Base-by-base conservation (phyloP, 1,284 basidiomycete genomes). In the Pseudozyma pruni region DNA sequence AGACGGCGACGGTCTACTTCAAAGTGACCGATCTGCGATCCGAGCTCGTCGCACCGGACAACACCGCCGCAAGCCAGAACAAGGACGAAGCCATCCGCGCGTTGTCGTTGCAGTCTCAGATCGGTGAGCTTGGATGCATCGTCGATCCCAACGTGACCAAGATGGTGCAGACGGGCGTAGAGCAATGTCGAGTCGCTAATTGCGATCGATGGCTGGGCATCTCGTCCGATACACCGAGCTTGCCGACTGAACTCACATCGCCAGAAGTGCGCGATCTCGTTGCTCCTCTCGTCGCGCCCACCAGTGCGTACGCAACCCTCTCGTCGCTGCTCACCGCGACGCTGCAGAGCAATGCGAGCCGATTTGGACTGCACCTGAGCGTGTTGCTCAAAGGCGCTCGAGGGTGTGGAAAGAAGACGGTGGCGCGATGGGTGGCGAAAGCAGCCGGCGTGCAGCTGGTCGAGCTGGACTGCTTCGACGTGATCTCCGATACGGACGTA, bases 401-500 rank as follows among this genome's bases (percentile, higher is more conserved):
- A 41, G 92, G 92, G 2, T 84, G 85, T 2, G 92, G 93, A 1
- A 94, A 94, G 83, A 87, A 87, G 56, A 90, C 89, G 0, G 55
- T 86, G 9, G 83, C 85, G 0, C 82, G 83, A 11, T 86, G 85
- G 83, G 88, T 91, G 2, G 89, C 91, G 3, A 85, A 87, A 42
- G 78, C 83, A 5, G 83, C 91, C 2, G 92, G 91, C 8, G 86
- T 94, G 56, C 92, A 94, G 82, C 61, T 94, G 0, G 85, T 93
- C 11, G 91, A 94, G 92, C 85, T 95, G 39, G 90, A 95, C 70
- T 94, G 92, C 81, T 97, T 90, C 78, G 89, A 92, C 57, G 81
- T 95, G 13, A 80, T 95, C 11, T 90, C 90, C 1, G 94, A 98
- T 56, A 91, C 87, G 27, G 89, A 91, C 45, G 85, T 86, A 2